phyloP scores from a whole-genome alignment of 192 early-diverging fungal genomes.

The Entomortierella lignicola region DNA sequence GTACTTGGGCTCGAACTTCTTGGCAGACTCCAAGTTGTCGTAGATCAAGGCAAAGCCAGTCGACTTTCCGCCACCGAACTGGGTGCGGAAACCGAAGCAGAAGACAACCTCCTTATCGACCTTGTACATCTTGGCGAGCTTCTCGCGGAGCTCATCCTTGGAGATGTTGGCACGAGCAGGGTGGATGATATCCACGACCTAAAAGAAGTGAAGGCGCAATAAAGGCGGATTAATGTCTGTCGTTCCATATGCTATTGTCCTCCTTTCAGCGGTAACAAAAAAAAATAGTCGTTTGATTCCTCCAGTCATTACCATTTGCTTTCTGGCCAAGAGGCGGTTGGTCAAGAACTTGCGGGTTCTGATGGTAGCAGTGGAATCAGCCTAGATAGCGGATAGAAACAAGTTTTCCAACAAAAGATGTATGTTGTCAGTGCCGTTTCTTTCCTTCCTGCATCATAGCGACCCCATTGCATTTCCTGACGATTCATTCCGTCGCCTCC shows the following conservation, averaged over 20 bases:
- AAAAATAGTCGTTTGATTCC: conserved; percentile 6
- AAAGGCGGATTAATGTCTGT: no score
- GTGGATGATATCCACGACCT: conserved; percentile 94
- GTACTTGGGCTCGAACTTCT: conserved; percentile 99
- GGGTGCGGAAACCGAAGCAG: conserved; percentile 95
- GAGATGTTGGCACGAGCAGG: conserved; percentile 92
- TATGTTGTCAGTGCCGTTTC: conserved; percentile 10
- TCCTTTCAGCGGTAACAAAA: no score
- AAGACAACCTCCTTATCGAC: conserved; percentile 88
- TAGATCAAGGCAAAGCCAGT: conserved; percentile 98
- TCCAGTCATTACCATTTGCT: conserved; percentile 89
- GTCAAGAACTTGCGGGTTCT: conserved; percentile 99
- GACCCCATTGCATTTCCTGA: conserved; percentile 7
- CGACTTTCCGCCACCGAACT: conserved; percentile 96
- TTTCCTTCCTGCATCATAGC: conserved; percentile 3
- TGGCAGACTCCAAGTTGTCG: conserved; percentile 92
- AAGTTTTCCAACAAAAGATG: no score
- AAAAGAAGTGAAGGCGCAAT: no score
- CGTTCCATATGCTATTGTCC: not conserved
- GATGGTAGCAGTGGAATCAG: conserved; percentile 92
- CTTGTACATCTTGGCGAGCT: conserved; percentile 97
- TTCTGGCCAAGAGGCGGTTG: conserved; percentile 97
- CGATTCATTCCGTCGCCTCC: not conserved
- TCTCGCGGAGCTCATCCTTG: conserved; percentile 93
- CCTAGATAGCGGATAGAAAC: conserved; percentile 57